Percentiles rank a stretch among this genome's conserved stretches.
phyloP scores from a whole-genome alignment of 768 basidiomycete genomes.

The Cyclocybe aegerita region DNA sequence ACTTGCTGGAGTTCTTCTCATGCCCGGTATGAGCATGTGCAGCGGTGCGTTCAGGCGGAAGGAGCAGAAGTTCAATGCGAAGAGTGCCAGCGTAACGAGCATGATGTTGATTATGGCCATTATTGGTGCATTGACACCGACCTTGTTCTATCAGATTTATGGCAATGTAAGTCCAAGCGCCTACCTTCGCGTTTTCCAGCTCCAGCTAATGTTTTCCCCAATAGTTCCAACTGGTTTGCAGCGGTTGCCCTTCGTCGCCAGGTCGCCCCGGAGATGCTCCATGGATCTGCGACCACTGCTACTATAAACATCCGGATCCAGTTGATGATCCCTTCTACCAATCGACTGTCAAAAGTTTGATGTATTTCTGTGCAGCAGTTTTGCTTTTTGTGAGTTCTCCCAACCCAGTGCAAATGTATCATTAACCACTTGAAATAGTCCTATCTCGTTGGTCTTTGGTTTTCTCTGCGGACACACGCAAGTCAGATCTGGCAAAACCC shows the following conservation, averaged over 20 bases:
- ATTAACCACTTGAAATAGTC: conserved; percentile 52
- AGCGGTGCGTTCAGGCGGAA: conserved; percentile 86
- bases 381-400: conserved; percentile 75
- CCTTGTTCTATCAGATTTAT: conserved; percentile 97
- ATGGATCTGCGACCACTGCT: conserved; percentile 91
- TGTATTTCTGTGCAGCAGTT: conserved; percentile 94
- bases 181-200: background rate
- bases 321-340: conserved; percentile 96
- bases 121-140: conserved; percentile 93
- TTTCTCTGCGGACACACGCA: conserved; percentile 96
- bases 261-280: conserved; percentile 40
- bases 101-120: conserved; percentile 99
- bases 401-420: too few species aligned
- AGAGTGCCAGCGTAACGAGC: conserved; percentile 96
- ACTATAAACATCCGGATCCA: conserved; percentile 93
- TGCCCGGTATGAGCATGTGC: conserved; percentile 97
- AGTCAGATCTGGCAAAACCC: conserved; percentile 99
- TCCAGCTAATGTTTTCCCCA: conserved; percentile 14
- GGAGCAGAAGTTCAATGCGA: conserved; percentile 99
- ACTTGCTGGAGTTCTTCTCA: conserved; percentile 91
- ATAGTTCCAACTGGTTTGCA: conserved; percentile 87
- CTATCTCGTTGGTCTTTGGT: conserved; percentile 96
- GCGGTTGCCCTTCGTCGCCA: conserved; percentile 64
- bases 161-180: conserved; percentile 70
- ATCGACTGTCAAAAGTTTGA: conserved; percentile 88